Evolutionary conservation across 495 filamentous ascomycete species (phyloP), one percentile per base, ranked within the genome.

Genomic region (Aspergillus bertholletiae): DNA sequence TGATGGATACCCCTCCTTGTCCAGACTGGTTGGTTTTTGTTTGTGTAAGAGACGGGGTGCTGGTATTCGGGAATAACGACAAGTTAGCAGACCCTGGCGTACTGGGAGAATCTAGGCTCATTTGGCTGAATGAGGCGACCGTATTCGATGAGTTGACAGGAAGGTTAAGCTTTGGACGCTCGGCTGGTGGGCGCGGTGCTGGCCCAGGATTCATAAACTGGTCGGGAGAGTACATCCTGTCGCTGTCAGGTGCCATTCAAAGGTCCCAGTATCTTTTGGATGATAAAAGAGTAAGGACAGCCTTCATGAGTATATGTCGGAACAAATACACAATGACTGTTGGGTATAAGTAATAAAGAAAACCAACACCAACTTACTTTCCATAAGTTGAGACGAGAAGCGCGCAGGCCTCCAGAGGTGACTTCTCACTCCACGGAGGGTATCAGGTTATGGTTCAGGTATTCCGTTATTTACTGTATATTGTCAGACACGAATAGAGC

Each of bases 191-290:
- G 57, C 88, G 85, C 41, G 94, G 94, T 51, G 94, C 93, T 44
- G 94, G 93, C 46, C 94, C 90, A 53, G 94, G 92, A 66, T 97
- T 97, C 88, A 97, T 94, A 74, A 98, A 98, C 68, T 88, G 84
- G 64, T 81, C 82, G 53, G 78, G 75, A 43, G 82, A 74, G 70
- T 89, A 90, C 62, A 84, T 74, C 59, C 82, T 85, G 61, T 62
- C n/a, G n/a, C n/a, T n/a, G n/a, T n/a, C n/a, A n/a, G n/a, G 26
- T 28, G 26, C 26, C 26, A 13, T 21, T 20, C 3, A 39, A 13
- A 28, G 9, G 5, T 28, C 27, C 5, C 9, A 9, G 27, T 28
- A 5, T 28, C 9, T 28, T 5, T 11, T 32, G 8, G 13, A 32
- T 5, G 30, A 32, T 9, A 32, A 12, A 12, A 12, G 30, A 7